Conservation (phyloP, 2,329 filamentous ascomycete genomes). For the Ophiostoma perfectum region DNA sequence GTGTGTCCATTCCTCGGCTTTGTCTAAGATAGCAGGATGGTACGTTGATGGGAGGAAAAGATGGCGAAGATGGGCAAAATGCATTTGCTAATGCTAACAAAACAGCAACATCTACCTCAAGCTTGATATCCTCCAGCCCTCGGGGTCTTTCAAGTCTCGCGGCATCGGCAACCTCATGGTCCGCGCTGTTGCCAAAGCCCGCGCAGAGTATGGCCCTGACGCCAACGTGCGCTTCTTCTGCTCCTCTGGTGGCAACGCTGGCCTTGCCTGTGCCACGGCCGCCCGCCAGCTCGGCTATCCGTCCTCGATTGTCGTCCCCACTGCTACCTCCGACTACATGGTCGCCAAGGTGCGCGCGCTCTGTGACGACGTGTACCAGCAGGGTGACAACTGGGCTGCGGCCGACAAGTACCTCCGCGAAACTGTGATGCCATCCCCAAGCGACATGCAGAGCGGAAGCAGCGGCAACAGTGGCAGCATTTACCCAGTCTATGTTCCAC, state of each 20-base stretch:
- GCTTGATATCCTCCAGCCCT: slow-evolving; percentile 74
- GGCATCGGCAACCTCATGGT: slow-evolving; percentile 69
- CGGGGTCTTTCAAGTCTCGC: slow-evolving; percentile 77
- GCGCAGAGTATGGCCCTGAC: slow-evolving; percentile 28
- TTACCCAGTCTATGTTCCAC: slow-evolving; percentile 56
- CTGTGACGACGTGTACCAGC: slow-evolving; percentile 56
- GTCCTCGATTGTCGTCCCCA: slow-evolving; percentile 67
- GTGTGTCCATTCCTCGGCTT: slow-evolving; percentile 56
- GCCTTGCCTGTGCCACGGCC: slow-evolving; percentile 70
- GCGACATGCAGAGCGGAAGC: slow-evolving; percentile 18
- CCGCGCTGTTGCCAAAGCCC: slow-evolving; percentile 34
- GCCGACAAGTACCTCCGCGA: slow-evolving; percentile 61
- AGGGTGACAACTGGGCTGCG: slow-evolving; percentile 62
- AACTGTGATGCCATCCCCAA: slow-evolving; percentile 40
- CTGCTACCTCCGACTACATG: slow-evolving; percentile 60
- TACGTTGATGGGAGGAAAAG: slow-evolving; percentile 29
- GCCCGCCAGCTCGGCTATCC: slow-evolving; percentile 55
- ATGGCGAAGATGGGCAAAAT: slow-evolving; percentile 22
- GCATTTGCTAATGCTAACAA: slow-evolving; percentile 23
- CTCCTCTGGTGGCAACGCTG: slow-evolving; percentile 73
- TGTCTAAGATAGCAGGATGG: slow-evolving; percentile 65
- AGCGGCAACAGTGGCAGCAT: slow-evolving; percentile 32
- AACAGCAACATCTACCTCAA: slow-evolving; percentile 71
- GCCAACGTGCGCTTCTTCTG: slow-evolving; percentile 62
- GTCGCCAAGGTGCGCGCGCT: slow-evolving; percentile 59